Conservation (phyloP, 495 filamentous ascomycete species). For the Aspergillus ostianus region DNA sequence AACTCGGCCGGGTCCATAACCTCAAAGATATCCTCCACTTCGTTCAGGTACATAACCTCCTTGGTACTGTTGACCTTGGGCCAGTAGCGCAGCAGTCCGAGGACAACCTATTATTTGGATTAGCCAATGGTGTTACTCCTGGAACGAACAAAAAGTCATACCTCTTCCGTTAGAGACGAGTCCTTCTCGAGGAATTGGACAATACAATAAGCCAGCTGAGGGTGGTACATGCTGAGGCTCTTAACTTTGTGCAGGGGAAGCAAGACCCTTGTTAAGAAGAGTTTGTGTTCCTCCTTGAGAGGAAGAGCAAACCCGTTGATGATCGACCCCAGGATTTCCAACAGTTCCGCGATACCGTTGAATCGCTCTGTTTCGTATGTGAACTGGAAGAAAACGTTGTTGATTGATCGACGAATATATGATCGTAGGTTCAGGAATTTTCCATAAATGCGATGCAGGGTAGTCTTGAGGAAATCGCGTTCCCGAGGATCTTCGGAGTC, state of each 20-base stretch:
- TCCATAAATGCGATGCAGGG: constrained; percentile 95
- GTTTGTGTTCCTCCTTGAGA: constrained; percentile 97
- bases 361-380: constrained; percentile 98
- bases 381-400: constrained; percentile 99
- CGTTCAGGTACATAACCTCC: constrained; percentile 99
- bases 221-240: constrained; percentile 99
- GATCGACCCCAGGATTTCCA: constrained; percentile 97
- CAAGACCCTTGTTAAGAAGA: constrained; percentile 91
- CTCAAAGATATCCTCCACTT: constrained; percentile 99
- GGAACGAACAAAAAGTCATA: constrained; percentile 33
- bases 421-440: constrained; percentile 98
- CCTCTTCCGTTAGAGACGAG: constrained; percentile 94
- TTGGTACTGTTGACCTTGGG: constrained; percentile 99
- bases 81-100: constrained; percentile 95
- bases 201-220: constrained; percentile 97
- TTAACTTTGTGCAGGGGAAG: constrained; percentile 97
- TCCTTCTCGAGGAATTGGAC: constrained; percentile 99
- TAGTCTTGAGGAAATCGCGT: constrained; percentile 97
- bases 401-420: constrained; percentile 96
- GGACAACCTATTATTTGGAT: constrained; percentile 65
- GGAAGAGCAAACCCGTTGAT: constrained; percentile 99
- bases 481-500: constrained; percentile 98
- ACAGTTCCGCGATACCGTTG: constrained; percentile 94
- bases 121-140: constrained; percentile 9
- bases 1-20: constrained; percentile 99